Percentiles rank a stretch among this genome's conserved stretches.
phyloP scores from a whole-genome alignment of 495 filamentous ascomycete species.

The Penicillium ochrochloron region DNA sequence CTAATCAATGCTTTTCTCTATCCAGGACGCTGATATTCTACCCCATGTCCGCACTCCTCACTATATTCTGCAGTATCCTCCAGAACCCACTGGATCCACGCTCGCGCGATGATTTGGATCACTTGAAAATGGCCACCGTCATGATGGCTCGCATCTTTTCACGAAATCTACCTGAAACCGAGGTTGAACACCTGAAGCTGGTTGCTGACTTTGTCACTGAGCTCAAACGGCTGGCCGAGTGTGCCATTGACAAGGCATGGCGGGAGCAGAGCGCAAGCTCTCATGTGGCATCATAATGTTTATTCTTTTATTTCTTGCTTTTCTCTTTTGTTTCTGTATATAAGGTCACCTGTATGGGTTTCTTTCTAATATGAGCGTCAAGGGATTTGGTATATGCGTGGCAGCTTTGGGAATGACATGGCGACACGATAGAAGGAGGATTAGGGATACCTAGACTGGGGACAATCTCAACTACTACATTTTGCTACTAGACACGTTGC shows the following conservation, averaged over 20 bases:
- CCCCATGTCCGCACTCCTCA: slow-evolving; percentile 55
- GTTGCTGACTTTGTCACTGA: slow-evolving; percentile 55
- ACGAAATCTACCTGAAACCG: slow-evolving; percentile 42
- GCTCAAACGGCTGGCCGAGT: slow-evolving; percentile 46
- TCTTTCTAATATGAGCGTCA: background rate
- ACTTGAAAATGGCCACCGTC: slow-evolving; percentile 44
- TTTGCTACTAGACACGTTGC: background rate
- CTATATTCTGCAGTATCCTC: slow-evolving; percentile 57
- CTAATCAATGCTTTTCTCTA: background rate
- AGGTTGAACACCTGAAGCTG: slow-evolving; percentile 50
- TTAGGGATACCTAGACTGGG: background rate
- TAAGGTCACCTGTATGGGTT: background rate
- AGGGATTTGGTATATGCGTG: background rate
- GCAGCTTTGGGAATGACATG: background rate
- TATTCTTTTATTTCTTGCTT: background rate
- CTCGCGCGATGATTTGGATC: slow-evolving; percentile 48
- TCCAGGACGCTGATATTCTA: slow-evolving; percentile 54
- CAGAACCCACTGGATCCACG: slow-evolving; percentile 50
- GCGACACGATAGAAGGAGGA: background rate
- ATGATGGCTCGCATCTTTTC: slow-evolving; percentile 51
- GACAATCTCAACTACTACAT: background rate
- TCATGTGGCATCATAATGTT: slow-evolving; percentile 11
- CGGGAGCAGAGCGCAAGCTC: slow-evolving; percentile 34
- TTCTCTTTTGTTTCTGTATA: background rate
- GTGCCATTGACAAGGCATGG: slow-evolving; percentile 51